Conservation (phyloP, 805 yeast genomes). For the Candida orba region DNA sequence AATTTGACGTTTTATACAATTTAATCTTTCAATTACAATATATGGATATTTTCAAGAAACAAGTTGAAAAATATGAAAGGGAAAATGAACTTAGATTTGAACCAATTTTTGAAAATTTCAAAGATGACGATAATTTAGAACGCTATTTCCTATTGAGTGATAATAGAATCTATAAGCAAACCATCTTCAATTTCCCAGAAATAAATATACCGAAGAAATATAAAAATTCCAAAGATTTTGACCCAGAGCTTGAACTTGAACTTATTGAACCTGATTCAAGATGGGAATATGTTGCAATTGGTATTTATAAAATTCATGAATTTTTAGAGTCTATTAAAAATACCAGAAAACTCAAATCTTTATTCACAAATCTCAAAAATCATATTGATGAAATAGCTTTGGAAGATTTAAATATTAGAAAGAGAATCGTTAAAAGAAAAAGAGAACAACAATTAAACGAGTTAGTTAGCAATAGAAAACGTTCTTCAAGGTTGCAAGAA, state of each 20-base stretch:
- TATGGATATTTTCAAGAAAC: conserved; percentile 39
- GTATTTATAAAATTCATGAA: conserved; percentile 36
- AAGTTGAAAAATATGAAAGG: conserved; percentile 33
- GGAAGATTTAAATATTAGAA: conserved; percentile 48
- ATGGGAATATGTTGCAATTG: conserved; percentile 36
- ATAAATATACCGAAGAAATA: conserved; percentile 30
- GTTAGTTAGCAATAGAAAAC: conserved; percentile 59
- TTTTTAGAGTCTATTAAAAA: conserved; percentile 24
- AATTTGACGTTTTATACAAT: conserved; percentile 40
- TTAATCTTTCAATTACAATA: conserved; percentile 38
- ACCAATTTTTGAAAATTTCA: conserved; percentile 22
- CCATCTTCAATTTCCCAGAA: conserved; percentile 23
- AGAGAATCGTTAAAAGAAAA: conserved; percentile 44
- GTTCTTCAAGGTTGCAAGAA: conserved; percentile 68
- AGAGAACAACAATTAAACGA: conserved; percentile 59
- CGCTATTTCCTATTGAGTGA: conserved; percentile 39
- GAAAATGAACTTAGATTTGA: conserved; percentile 26
- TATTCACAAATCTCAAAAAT: conserved; percentile 26
- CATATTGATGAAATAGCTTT: conserved; percentile 29
- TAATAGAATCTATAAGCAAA: conserved; percentile 42
- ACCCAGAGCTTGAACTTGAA: conserved; percentile 21
- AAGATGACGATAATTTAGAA: conserved; percentile 5
- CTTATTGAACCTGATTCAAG: conserved; percentile 32
- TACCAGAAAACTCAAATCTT: conserved; percentile 24
- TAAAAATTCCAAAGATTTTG: conserved; percentile 22